Evolutionary conservation across 768 basidiomycete species (phyloP), one percentile per base, ranked within the genome.

Genomic region (Lentinula sp.): DNA sequence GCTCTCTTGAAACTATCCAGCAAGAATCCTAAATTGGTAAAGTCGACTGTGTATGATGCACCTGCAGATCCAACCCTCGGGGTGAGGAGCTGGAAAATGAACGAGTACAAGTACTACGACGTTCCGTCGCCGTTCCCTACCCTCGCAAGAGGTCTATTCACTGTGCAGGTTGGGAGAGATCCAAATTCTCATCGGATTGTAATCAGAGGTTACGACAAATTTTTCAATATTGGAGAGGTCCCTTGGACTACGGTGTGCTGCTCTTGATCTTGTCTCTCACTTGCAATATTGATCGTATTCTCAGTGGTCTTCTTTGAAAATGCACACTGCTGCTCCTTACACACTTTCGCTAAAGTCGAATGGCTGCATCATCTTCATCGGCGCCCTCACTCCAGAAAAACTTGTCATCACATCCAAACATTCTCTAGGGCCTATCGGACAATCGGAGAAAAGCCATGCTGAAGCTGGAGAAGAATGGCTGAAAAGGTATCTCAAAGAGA

Each of bases 171-270:
- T 13, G 61, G 71, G 6, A 59, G 56, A 1, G 62, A 70, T 59
- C 68, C 71, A 46, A 71, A 68, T 42, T 74, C 71, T 46, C 70
- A 79, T 61, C 76, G 86, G 60, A 95, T 99, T 60, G 86, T 97
- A 1, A 89, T 83, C 0, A 78, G 97, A 50, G 97, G 96, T 0
- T 98, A 99, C 70, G 97, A 98, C 78, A 99, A 99, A 77, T 98
- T 99, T 74, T 98, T 98, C 79, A 98, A 97, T 70, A 92, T 97
- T 35, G 92, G 88, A 3, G 97, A 99, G 72, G 93, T 98, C 4
- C 91, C 89, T 2, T 98, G 95, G 94, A 95, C 90, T 0, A 86
- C 86, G 60, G 96, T 96, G 69, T 66, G 91, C 28, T 77, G 43
- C 43, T 28, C 28, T 28, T 28, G 53, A 36, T 42, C 23, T 4